Evolutionary conservation across 2,329 filamentous ascomycete genomes (phyloP).

Genomic region (Penicillium nordicum): DNA sequence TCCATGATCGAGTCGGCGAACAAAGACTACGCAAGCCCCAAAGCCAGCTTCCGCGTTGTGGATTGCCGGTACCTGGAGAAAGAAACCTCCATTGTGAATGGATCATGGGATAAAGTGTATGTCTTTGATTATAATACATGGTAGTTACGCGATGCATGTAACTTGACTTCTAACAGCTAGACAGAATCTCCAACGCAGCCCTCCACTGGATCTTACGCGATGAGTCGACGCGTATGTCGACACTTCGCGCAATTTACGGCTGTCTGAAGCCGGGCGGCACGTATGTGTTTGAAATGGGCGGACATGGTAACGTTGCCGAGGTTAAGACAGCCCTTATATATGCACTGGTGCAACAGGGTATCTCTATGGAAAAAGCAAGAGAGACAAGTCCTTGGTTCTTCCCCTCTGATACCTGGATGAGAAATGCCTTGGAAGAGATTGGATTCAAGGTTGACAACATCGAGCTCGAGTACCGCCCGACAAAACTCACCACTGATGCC

Average conservation of each 20-base stretch:
- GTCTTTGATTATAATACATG: background rate
- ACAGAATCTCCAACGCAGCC: constrained; percentile 59
- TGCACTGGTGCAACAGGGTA: constrained; percentile 50
- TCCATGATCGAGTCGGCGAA: constrained; percentile 57
- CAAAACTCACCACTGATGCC: constrained; percentile 43
- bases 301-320: constrained; percentile 65
- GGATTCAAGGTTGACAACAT: constrained; percentile 51
- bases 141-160: background rate
- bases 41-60: constrained; percentile 30
- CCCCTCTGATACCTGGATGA: constrained; percentile 61
- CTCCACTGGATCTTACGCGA: constrained; percentile 64
- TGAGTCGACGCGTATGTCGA: constrained; percentile 43
- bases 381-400: constrained; percentile 68
- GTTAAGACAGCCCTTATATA: constrained; percentile 57
- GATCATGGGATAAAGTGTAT: constrained; percentile 52
- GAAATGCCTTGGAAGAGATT: constrained; percentile 32
- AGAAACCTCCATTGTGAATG: constrained; percentile 23
- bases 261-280: constrained; percentile 54
- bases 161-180: background rate
- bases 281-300: constrained; percentile 70
- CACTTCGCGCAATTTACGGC: constrained; percentile 54
- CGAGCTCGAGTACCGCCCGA: constrained; percentile 65
- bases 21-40: constrained; percentile 37
- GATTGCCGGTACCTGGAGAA: constrained; percentile 37
- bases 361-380: constrained; percentile 50